These are phyloP conservation scores for Suillus subluteus DNA, from an alignment of 768 basidiomycete genomes.

Conservation along the genomic window DNA sequence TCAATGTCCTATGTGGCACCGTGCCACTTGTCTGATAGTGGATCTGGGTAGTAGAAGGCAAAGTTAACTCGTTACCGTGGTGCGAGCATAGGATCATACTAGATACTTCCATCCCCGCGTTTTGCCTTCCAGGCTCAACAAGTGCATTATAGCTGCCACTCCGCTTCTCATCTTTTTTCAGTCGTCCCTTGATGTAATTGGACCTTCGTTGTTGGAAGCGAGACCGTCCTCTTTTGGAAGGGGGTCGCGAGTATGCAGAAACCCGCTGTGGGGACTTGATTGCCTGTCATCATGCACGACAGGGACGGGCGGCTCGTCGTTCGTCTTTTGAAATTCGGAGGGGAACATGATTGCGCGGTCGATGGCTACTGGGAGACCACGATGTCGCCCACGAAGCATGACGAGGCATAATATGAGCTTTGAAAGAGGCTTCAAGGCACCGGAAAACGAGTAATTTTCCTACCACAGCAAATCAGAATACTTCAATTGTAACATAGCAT, in stretches of 20 bases:
- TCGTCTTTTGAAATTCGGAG: slow-evolving; percentile 51
- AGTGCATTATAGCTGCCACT: slow-evolving; percentile 8
- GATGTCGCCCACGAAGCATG: slow-evolving; percentile 94
- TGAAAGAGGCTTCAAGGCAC: slow-evolving; percentile 76
- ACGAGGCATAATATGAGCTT: slow-evolving; percentile 87
- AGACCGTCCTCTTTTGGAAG: not conserved
- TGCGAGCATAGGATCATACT: not conserved
- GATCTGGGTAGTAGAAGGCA: not conserved
- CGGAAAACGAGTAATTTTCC: slow-evolving; percentile 83
- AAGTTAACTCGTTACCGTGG: not conserved
- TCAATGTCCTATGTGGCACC: not conserved
- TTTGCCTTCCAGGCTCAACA: not conserved
- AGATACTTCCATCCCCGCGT: not conserved
- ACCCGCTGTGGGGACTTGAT: slow-evolving; percentile 11
- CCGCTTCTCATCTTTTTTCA: slow-evolving; percentile 1
- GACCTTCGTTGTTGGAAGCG: not conserved
- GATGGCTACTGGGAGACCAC: slow-evolving; percentile 85
- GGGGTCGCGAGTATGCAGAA: not conserved
- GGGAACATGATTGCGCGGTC: slow-evolving; percentile 88
- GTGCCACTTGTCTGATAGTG: not conserved
- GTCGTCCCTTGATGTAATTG: not conserved
- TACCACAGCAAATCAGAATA: slow-evolving; percentile 33
- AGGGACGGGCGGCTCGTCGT: slow-evolving; percentile 19
- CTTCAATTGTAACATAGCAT: not conserved
- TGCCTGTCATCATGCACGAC: slow-evolving; percentile 17